A percentile compares a stretch with the other conserved stretches of the same genome.
phyloP scores from a whole-genome alignment of 116 monocot species.

The Zostera marina region DNA sequence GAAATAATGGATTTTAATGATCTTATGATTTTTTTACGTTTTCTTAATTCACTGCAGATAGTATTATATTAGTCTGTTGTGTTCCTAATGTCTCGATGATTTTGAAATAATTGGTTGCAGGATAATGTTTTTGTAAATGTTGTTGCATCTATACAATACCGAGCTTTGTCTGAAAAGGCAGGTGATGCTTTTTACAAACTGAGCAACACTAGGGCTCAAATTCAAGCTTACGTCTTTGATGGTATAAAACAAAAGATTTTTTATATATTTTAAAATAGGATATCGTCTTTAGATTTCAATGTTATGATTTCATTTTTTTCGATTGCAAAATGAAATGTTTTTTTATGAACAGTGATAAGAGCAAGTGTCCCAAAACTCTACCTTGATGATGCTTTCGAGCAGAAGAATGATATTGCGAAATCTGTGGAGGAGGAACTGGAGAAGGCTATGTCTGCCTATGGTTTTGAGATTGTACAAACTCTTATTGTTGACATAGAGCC shows the following conservation, averaged over 20 bases:
- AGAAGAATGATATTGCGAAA: conserved; percentile 69
- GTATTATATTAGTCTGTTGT: too few relatives aligned
- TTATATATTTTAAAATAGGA: neutral
- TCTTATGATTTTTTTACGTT: neutral
- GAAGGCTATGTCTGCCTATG: conserved; percentile 78
- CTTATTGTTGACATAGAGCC: conserved; percentile 72
- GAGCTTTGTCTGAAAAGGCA: conserved; percentile 54
- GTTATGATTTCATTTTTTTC: too few relatives aligned
- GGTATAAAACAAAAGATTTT: conserved; percentile 20
- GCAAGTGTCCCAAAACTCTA: conserved; percentile 60
- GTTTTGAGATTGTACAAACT: conserved; percentile 68
- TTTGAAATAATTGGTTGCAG: conserved; percentile 15
- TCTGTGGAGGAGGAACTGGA: conserved; percentile 64
- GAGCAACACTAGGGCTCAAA: conserved; percentile 56
- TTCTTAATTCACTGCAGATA: neutral
- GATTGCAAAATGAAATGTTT: neutral
- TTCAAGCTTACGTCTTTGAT: conserved; percentile 87
- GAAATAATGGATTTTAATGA: neutral
- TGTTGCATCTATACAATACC: conserved; percentile 67
- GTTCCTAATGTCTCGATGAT: neutral
- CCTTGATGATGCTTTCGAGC: conserved; percentile 61
- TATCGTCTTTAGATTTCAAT: neutral
- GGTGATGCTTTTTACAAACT: conserved; percentile 69
- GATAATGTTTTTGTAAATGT: conserved; percentile 87
- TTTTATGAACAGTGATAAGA: conserved; percentile 39